phyloP scores from a whole-genome alignment of 768 basidiomycete genomes.

The Tulasnella sp. region DNA sequence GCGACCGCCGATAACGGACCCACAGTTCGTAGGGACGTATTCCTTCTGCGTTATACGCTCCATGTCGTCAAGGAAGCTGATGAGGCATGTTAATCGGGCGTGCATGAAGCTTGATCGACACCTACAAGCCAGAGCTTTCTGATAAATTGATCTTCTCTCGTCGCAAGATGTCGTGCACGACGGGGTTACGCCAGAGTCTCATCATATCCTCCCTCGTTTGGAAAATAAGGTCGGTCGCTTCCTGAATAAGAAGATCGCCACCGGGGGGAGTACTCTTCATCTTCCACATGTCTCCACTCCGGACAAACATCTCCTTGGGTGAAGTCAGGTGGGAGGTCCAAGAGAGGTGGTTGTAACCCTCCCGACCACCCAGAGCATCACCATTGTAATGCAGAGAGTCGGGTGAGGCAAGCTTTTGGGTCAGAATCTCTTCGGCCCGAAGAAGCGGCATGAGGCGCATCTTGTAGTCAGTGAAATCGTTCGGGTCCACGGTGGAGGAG shows the following conservation, averaged over 20 bases:
- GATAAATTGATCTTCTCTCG: constrained; percentile 13
- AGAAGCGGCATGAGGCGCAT: constrained; percentile 5
- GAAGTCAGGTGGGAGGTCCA: not conserved
- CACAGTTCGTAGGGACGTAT: constrained; percentile 16
- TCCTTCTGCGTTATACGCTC: constrained; percentile 15
- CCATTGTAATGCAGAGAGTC: constrained; percentile 11
- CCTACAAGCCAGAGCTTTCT: constrained; percentile 17
- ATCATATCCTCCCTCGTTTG: constrained; percentile 12
- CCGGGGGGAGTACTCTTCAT: not conserved
- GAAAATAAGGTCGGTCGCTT: constrained; percentile 1
- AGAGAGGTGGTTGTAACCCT: constrained; percentile 12
- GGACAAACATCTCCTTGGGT: constrained; percentile 4
- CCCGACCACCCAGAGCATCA: constrained; percentile 11
- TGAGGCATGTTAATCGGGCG: not conserved
- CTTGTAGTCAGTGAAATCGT: constrained; percentile 13
- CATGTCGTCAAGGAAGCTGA: constrained; percentile 18
- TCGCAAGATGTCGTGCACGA: constrained; percentile 11
- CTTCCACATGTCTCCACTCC: constrained; percentile 10
- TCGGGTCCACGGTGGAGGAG: not conserved
- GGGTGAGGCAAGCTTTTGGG: constrained; percentile 9
- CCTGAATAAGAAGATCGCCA: not conserved
- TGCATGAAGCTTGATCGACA: not conserved
- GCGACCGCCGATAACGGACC: not conserved
- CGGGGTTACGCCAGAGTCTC: constrained; percentile 15
- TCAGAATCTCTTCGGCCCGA: constrained; percentile 12